phyloP scores from a whole-genome alignment of 192 early-diverging fungal genomes.

The Irineochytrium annulatum region DNA sequence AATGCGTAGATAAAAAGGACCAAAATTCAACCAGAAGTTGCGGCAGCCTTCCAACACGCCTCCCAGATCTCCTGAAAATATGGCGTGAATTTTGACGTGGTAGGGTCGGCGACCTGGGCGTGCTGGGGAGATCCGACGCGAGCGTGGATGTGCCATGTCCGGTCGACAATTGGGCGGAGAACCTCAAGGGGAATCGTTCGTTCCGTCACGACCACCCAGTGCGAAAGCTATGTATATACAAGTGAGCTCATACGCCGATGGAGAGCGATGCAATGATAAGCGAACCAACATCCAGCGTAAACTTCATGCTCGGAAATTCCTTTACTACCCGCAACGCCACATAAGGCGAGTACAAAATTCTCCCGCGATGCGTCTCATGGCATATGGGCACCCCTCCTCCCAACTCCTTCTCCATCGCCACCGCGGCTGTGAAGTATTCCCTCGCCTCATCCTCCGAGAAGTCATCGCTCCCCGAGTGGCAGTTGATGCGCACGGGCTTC shows the following conservation, averaged over 20 bases:
- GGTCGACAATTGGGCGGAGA: slow-evolving; percentile 4
- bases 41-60: too few relatives aligned
- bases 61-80: too few relatives aligned
- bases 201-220: slow-evolving; percentile 24
- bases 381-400: slow-evolving; percentile 4
- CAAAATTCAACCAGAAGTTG: too few relatives aligned
- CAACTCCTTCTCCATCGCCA: not conserved
- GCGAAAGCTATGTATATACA: slow-evolving; percentile 22
- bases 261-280: not conserved
- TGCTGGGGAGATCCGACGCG: slow-evolving; percentile 10
- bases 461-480: slow-evolving; percentile 13
- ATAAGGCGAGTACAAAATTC: slow-evolving; percentile 22
- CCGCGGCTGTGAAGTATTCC: not conserved
- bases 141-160: slow-evolving; percentile 19
- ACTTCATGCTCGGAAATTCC: too few relatives aligned
- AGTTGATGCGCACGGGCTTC: slow-evolving; percentile 11
- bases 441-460: slow-evolving; percentile 1
- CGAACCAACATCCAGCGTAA: too few relatives aligned
- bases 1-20: too few relatives aligned
- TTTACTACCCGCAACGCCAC: slow-evolving; percentile 3
- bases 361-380: slow-evolving; percentile 19
- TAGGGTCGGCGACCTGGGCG: slow-evolving; percentile 12
- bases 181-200: slow-evolving; percentile 8
- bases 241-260: not conserved
- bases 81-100: too few relatives aligned